A percentile compares a stretch with the other conserved stretches of the same genome.
These are phyloP conservation scores for Mariannaea sp. DNA, from an alignment of 2,329 filamentous ascomycete species.

Conservation along the genomic window DNA sequence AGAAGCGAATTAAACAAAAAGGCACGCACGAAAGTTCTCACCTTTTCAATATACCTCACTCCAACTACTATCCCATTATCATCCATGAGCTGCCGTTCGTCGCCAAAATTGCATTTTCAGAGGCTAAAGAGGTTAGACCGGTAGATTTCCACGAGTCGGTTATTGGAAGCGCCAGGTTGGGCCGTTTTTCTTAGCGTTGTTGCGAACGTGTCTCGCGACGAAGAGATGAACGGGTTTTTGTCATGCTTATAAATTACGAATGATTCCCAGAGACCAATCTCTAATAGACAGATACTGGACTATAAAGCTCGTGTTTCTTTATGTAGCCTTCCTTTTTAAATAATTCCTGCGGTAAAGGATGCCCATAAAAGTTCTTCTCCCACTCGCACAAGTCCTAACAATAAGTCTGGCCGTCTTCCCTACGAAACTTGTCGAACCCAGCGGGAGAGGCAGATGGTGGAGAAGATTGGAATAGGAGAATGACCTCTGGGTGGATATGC, in stretches of 20 bases:
- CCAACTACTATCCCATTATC: background rate
- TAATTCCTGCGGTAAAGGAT: slow-evolving; percentile 53
- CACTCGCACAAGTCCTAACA: slow-evolving; percentile 41
- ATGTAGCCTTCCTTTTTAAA: slow-evolving; percentile 45
- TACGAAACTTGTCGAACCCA: slow-evolving; percentile 28
- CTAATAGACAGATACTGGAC: slow-evolving; percentile 56
- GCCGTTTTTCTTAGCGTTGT: background rate
- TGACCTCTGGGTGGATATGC: background rate
- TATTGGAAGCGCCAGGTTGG: background rate
- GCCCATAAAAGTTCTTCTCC: slow-evolving; percentile 54
- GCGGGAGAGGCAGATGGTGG: background rate
- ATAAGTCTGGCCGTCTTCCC: slow-evolving; percentile 20
- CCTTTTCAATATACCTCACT: background rate
- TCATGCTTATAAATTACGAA: slow-evolving; percentile 33
- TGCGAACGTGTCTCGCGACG: background rate
- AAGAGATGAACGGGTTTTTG: background rate
- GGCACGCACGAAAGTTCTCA: background rate
- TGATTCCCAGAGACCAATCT: slow-evolving; percentile 55
- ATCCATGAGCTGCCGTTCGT: background rate
- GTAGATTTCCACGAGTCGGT: slow-evolving; percentile 22
- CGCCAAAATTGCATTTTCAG: background rate
- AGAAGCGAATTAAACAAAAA: too few species aligned
- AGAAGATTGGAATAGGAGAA: background rate
- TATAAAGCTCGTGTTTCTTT: slow-evolving; percentile 63
- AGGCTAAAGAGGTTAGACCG: slow-evolving; percentile 36